Conservation (phyloP, 331 rosid genomes). For the Ulmus americana region DNA sequence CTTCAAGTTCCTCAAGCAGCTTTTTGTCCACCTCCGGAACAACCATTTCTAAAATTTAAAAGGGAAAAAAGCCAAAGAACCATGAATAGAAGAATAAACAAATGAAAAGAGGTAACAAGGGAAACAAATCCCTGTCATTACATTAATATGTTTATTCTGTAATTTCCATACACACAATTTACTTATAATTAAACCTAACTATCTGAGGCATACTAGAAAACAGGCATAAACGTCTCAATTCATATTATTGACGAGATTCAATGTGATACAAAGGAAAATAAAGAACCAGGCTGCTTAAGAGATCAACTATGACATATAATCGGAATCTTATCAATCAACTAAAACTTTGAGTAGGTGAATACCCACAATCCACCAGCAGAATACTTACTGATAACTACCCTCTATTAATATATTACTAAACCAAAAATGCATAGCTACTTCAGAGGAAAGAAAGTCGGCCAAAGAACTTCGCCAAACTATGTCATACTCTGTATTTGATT, state of each 20-base stretch:
- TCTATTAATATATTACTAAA: neutral
- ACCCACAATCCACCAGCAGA: neutral
- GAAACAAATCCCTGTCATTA: neutral
- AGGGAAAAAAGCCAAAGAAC: constrained; percentile 18
- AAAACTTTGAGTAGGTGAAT: neutral
- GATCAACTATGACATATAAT: neutral
- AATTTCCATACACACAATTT: constrained; percentile 1
- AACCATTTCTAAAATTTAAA: constrained; percentile 79
- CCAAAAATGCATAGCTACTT: neutral
- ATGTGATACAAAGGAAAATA: neutral
- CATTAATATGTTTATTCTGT: neutral
- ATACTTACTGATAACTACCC: neutral
- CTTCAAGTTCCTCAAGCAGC: constrained; percentile 78
- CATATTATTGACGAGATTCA: neutral
- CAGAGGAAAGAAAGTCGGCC: constrained; percentile 2
- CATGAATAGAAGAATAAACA: constrained; percentile 9
- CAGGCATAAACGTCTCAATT: neutral
- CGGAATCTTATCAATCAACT: neutral
- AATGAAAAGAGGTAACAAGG: neutral
- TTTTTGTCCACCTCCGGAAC: constrained; percentile 85
- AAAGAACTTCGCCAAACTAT: neutral
- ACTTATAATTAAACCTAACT: neutral
- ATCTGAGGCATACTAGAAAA: neutral
- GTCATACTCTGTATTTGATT: no score
- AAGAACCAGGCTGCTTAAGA: neutral